phyloP scores from a whole-genome alignment of 78 protist species.

The Dictyostelium brefeldianum region DNA sequence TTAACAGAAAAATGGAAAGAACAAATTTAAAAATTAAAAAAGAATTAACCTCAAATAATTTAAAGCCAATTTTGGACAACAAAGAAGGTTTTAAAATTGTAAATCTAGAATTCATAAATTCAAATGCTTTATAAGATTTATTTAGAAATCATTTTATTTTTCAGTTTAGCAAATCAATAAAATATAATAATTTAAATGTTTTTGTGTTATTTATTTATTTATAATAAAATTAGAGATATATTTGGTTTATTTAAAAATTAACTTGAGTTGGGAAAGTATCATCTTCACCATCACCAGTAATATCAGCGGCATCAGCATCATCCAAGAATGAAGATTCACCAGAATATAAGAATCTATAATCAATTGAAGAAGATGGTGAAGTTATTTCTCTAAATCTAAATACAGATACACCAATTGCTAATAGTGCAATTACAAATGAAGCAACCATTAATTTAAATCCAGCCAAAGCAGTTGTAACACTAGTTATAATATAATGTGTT shows the following conservation, averaged over 20 bases:
- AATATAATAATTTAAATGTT: not conserved
- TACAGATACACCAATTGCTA: not conserved
- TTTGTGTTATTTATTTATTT: not conserved
- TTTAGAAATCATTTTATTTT: no score
- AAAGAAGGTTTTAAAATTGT: no score
- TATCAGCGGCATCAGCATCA: not conserved
- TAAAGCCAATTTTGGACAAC: no score
- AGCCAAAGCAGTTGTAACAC: not conserved
- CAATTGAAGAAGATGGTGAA: conserved; percentile 10
- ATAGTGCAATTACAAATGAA: not conserved
- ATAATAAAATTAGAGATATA: no score
- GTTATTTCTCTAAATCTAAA: conserved; percentile 14
- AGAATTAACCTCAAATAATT: no score
- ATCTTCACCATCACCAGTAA: not conserved
- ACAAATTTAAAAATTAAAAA: no score
- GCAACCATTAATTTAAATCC: not conserved
- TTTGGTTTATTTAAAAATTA: not conserved
- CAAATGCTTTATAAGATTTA: no score
- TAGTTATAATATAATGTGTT: no score
- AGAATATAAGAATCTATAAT: conserved; percentile 23
- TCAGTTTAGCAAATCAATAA: no score
- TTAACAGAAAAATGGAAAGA: no score
- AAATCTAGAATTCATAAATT: no score
- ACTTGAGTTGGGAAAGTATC: not conserved
- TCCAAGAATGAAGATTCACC: conserved; percentile 23